These are phyloP conservation scores for Chalara sp. DNA, from an alignment of 2,329 filamentous ascomycete species.

Conservation along the genomic window DNA sequence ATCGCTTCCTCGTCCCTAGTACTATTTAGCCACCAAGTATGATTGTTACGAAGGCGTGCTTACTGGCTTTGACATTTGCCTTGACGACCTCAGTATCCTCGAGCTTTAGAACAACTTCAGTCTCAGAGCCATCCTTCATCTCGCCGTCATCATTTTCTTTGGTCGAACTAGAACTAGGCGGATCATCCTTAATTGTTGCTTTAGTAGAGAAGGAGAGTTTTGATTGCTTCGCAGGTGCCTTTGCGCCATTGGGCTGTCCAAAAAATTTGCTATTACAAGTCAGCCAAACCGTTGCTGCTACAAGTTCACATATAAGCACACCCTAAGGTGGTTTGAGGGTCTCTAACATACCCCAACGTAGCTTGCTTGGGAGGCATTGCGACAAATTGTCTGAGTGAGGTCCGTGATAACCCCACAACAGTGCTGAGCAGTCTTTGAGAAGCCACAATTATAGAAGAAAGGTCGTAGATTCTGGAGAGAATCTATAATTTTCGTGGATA, in stretches of 20 bases:
- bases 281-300: background rate
- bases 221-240: conserved; percentile 62
- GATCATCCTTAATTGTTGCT: conserved; percentile 25
- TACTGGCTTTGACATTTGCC: too few species aligned
- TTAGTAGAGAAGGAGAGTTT: conserved; percentile 70
- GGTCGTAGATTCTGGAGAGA: too few species aligned
- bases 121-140: conserved; percentile 21
- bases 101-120: conserved; percentile 14
- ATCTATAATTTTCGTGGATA: too few species aligned
- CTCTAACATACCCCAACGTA: conserved; percentile 81
- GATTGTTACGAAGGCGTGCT: too few species aligned
- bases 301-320: conserved; percentile 35
- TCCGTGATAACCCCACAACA: conserved; percentile 12
- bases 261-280: conserved; percentile 71
- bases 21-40: background rate
- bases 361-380: conserved; percentile 48
- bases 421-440: conserved; percentile 14
- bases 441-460: conserved; percentile 20
- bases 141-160: conserved; percentile 20
- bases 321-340: conserved; percentile 68
- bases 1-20: conserved; percentile 8
- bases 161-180: conserved; percentile 19
- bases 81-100: conserved; percentile 28
- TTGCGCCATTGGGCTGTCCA: conserved; percentile 50
- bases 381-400: conserved; percentile 10